A percentile compares a stretch with the other conserved stretches of the same genome.
phyloP scores from a whole-genome alignment of 2,329 filamentous ascomycete genomes.

The Stylonectria norvegica region DNA sequence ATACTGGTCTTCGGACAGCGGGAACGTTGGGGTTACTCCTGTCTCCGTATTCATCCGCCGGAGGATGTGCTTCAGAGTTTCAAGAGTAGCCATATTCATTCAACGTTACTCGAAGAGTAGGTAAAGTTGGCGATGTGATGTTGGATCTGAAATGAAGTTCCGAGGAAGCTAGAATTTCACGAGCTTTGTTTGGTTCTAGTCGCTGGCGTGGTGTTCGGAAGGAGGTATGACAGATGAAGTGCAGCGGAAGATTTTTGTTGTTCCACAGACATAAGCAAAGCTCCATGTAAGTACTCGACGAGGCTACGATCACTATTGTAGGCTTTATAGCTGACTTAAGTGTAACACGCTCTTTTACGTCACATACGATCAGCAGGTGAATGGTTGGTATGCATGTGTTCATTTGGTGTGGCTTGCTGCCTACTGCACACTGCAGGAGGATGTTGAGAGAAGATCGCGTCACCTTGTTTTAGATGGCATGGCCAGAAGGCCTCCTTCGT shows the following conservation, averaged over 20 bases:
- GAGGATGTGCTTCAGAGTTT: constrained; percentile 41
- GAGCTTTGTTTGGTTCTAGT: too few relatives aligned
- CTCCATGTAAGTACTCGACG: too few relatives aligned
- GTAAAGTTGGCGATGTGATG: too few relatives aligned
- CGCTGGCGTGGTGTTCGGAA: too few relatives aligned
- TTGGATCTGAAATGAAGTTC: background rate
- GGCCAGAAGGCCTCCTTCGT: background rate
- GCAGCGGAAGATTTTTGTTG: too few relatives aligned
- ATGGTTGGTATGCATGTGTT: background rate
- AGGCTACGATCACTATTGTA: too few relatives aligned
- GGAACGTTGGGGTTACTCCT: constrained; percentile 25
- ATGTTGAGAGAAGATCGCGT: background rate
- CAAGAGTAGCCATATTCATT: constrained; percentile 33
- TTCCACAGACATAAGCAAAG: too few relatives aligned
- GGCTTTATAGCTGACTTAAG: background rate
- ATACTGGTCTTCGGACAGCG: constrained; percentile 48
- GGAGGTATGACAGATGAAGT: too few relatives aligned
- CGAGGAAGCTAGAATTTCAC: constrained; percentile 17
- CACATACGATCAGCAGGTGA: background rate
- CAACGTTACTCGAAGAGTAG: background rate
- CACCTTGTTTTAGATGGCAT: background rate
- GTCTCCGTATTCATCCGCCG: constrained; percentile 27
- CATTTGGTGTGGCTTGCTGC: too few relatives aligned
- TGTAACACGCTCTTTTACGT: background rate
- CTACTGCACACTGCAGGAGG: background rate